These are phyloP conservation scores for Pseudocercospora cruenta DNA, from an alignment of 2,329 filamentous ascomycete species.

Conservation along the genomic window DNA sequence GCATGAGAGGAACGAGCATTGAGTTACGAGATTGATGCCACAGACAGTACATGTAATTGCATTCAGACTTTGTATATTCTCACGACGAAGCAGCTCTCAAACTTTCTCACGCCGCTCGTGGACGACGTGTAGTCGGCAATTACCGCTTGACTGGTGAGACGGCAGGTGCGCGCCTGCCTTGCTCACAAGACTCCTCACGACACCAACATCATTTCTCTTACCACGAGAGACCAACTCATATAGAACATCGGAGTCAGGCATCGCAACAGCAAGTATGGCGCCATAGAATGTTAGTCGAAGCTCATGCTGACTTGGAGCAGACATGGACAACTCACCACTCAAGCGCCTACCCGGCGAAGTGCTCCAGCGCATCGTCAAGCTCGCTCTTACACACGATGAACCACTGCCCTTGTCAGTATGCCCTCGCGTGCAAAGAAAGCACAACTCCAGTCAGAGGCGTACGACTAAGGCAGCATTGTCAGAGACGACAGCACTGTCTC, in stretches of 20 bases:
- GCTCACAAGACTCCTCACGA: neutral
- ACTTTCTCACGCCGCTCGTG: no score
- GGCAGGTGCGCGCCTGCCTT: neutral
- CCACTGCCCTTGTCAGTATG: neutral
- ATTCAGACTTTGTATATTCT: neutral
- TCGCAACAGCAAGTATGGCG: neutral
- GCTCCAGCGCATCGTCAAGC: neutral
- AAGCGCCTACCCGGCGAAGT: neutral
- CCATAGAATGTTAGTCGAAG: neutral
- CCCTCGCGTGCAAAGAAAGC: no score
- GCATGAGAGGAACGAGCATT: neutral
- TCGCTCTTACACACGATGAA: neutral
- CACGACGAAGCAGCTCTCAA: neutral
- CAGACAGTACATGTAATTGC: conserved; percentile 9
- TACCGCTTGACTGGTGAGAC: neutral
- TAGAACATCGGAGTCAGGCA: neutral
- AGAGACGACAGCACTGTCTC: no score
- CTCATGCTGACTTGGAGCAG: neutral
- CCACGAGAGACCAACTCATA: no score
- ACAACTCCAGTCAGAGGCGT: no score
- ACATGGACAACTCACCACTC: neutral
- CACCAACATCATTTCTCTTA: neutral
- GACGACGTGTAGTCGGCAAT: neutral
- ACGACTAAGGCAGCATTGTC: no score
- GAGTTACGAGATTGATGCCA: neutral